Evolutionary conservation across 1,284 basidiomycete genomes (phyloP).

Genomic region (Fomes fomentarius): DNA sequence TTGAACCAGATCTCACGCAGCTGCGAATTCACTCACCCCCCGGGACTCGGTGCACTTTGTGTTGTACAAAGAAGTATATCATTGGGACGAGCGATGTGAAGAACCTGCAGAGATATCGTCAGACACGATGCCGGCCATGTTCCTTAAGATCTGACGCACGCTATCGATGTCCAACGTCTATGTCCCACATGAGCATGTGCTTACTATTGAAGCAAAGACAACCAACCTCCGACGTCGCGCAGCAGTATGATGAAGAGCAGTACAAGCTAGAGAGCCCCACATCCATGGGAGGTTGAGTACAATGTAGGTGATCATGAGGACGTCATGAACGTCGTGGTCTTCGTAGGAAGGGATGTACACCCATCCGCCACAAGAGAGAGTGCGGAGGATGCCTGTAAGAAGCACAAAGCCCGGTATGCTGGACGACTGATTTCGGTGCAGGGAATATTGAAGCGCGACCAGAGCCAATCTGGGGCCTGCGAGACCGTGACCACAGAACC

Average conservation of each 20-base stretch:
- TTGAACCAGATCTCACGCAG: too few relatives aligned
- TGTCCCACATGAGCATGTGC: constrained; percentile 6
- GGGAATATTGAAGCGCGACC: constrained; percentile 74
- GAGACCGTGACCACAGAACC: too few relatives aligned
- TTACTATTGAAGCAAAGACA: background rate
- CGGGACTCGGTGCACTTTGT: constrained; percentile 78
- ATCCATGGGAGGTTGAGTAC: constrained; percentile 89
- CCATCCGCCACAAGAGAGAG: constrained; percentile 90
- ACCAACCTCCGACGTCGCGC: constrained; percentile 57
- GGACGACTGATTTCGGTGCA: constrained; percentile 50
- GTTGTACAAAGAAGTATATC: constrained; percentile 84
- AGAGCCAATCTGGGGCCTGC: constrained; percentile 83
- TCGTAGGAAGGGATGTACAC: constrained; percentile 89
- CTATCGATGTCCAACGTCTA: constrained; percentile 54
- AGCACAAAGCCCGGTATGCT: constrained; percentile 61
- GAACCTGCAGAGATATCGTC: constrained; percentile 50
- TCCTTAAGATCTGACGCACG: constrained; percentile 39
- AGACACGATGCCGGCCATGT: background rate
- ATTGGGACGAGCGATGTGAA: constrained; percentile 73
- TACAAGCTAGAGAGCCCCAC: constrained; percentile 68
- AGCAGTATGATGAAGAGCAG: constrained; percentile 42
- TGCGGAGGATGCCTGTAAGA: constrained; percentile 72
- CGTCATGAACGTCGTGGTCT: constrained; percentile 83
- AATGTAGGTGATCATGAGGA: constrained; percentile 88
- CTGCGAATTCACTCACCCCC: constrained; percentile 57